phyloP scores from a whole-genome alignment of 257 asterid genomes.

The Thymus mandschuricus region DNA sequence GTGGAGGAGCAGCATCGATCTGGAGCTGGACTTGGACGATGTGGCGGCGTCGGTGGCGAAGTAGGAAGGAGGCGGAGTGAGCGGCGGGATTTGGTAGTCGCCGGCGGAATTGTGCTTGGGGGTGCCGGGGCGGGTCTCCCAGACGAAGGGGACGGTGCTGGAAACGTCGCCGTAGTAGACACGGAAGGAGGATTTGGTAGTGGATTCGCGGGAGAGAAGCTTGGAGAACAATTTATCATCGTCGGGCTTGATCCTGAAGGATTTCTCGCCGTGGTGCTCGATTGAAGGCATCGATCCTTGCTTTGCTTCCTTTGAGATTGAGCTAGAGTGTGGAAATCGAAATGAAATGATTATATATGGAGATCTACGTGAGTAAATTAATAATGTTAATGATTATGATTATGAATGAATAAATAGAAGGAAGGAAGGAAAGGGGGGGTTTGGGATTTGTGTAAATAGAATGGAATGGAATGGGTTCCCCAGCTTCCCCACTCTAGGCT shows the following conservation, averaged over 20 bases:
- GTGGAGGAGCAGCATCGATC: slow-evolving; percentile 40
- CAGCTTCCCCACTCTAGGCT: slow-evolving; percentile 16
- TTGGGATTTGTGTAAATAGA: slow-evolving; percentile 3
- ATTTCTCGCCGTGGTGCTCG: slow-evolving; percentile 31
- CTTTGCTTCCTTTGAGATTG: not conserved
- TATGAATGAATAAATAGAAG: too few relatives aligned
- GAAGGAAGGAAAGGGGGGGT: not conserved
- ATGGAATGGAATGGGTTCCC: not conserved
- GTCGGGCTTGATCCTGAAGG: slow-evolving; percentile 46
- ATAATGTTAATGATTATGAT: too few relatives aligned
- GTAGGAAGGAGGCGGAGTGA: slow-evolving; percentile 58
- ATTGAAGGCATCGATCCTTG: slow-evolving; percentile 23
- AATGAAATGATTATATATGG: slow-evolving; percentile 7
- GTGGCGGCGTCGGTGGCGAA: slow-evolving; percentile 17
- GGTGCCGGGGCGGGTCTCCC: slow-evolving; percentile 60
- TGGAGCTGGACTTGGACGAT: slow-evolving; percentile 26
- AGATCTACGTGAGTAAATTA: slow-evolving; percentile 6
- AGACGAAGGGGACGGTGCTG: slow-evolving; percentile 52
- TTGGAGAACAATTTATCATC: slow-evolving; percentile 44
- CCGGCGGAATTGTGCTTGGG: slow-evolving; percentile 44
- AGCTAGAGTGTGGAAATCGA: too few relatives aligned
- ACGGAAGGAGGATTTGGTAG: slow-evolving; percentile 49
- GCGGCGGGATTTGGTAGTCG: slow-evolving; percentile 37
- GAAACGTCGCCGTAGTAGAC: slow-evolving; percentile 51
- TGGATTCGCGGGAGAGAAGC: slow-evolving; percentile 48